Evolutionary conservation across 768 basidiomycete genomes (phyloP).

Genomic region (Kwoniella mangroviensis): DNA sequence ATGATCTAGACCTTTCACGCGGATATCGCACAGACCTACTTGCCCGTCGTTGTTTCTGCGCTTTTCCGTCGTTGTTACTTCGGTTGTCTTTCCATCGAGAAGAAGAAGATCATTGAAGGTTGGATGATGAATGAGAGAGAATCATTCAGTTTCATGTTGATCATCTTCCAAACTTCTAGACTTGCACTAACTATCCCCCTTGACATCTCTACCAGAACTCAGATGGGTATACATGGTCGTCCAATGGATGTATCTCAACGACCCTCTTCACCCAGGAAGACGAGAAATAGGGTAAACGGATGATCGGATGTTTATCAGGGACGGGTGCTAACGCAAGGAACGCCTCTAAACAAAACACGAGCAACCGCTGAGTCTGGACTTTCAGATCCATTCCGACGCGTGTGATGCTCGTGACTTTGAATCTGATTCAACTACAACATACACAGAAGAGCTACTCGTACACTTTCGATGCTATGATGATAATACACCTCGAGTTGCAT

Average conservation of each 20-base stretch:
- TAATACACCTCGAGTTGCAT: neutral
- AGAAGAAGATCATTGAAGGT: too few relatives aligned
- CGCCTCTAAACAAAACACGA: neutral
- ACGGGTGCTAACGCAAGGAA: neutral
- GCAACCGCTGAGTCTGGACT: neutral
- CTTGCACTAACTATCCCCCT: neutral
- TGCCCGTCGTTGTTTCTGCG: neutral
- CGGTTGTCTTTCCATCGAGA: too few relatives aligned
- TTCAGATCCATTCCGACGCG: neutral
- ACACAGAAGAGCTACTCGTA: neutral
- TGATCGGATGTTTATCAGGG: slow-evolving; percentile 5
- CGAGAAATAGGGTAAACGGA: neutral
- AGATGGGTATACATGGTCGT: neutral
- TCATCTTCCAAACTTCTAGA: neutral
- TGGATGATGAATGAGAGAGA: neutral
- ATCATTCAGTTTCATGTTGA: neutral
- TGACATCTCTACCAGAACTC: neutral
- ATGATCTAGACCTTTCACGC: neutral
- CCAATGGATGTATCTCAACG: slow-evolving; percentile 6
- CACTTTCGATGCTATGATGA: too few relatives aligned
- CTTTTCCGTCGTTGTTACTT: neutral
- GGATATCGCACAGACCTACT: neutral
- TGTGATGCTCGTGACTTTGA: neutral
- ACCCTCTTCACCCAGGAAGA: neutral
- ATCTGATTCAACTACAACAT: neutral